These are phyloP conservation scores for Hericium erinaceus DNA, from an alignment of 768 basidiomycete species.

Conservation along the genomic window DNA sequence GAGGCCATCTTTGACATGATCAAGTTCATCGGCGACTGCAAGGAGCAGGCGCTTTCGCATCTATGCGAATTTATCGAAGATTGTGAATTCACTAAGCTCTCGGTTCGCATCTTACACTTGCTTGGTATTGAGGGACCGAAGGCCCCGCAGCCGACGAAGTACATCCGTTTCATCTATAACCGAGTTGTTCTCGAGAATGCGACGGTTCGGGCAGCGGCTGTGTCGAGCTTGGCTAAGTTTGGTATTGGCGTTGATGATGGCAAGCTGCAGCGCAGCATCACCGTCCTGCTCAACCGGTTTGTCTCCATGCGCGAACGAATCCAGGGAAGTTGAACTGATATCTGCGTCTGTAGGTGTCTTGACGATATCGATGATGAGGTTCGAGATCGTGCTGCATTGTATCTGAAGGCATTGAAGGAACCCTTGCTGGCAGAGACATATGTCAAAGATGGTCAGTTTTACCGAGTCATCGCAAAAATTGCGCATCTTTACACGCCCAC, in stretches of 20 bases:
- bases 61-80: slow-evolving; percentile 99
- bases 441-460: slow-evolving; percentile 76
- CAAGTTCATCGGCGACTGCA: slow-evolving; percentile 91
- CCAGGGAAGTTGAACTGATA: slow-evolving; percentile 2
- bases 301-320: slow-evolving; percentile 14
- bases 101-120: slow-evolving; percentile 91
- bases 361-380: slow-evolving; percentile 99
- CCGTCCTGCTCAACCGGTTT: slow-evolving; percentile 77
- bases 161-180: slow-evolving; percentile 99
- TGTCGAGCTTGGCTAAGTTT: slow-evolving; percentile 91
- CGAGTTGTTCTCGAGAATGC: slow-evolving; percentile 98
- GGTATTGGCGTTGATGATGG: slow-evolving; percentile 71
- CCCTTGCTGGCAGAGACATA: slow-evolving; percentile 75
- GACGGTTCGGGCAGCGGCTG: slow-evolving; percentile 93
- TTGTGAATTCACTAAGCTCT: slow-evolving; percentile 98
- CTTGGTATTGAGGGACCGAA: slow-evolving; percentile 95
- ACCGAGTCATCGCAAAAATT: background rate
- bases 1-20: slow-evolving; percentile 99
- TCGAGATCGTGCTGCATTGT: slow-evolving; percentile 93
- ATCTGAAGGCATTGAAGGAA: slow-evolving; percentile 77
- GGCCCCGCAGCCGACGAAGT: slow-evolving; percentile 93
- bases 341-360: slow-evolving; percentile 53
- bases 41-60: slow-evolving; percentile 95
- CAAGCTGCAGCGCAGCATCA: slow-evolving; percentile 74
- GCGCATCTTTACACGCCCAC: slow-evolving; percentile 4